Conservation (phyloP, 202 grass and related monocot species). For the Zizania palustris region DNA sequence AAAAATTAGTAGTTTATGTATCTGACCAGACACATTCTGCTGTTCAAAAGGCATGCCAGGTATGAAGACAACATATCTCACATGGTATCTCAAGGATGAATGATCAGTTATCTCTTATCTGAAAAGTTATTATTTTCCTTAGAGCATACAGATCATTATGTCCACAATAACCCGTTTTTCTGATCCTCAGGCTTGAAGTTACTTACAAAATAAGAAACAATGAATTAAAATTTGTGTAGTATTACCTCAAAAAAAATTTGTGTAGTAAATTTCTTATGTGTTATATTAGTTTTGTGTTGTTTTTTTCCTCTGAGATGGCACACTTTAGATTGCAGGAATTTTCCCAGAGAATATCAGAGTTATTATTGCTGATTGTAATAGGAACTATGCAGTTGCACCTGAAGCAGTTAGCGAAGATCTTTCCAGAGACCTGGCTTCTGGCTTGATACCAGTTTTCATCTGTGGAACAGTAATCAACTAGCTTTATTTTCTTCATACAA, state of each 20-base stretch:
- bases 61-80: constrained; percentile 28
- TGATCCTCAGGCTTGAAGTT: constrained; percentile 16
- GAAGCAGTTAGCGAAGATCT: constrained; percentile 52
- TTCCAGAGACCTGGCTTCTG: constrained; percentile 51
- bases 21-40: constrained; percentile 81
- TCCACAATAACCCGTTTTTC: not conserved
- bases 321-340: constrained; percentile 73
- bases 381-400: constrained; percentile 52
- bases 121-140: not conserved
- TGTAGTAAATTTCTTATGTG: not conserved
- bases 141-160: not conserved
- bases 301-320: constrained; percentile 10
- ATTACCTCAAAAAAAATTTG: too few species aligned
- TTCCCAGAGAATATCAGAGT: constrained; percentile 65
- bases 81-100: not conserved
- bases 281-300: constrained; percentile 9
- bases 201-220: not conserved
- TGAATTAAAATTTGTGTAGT: constrained; percentile 17
- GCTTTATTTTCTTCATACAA: constrained; percentile 17
- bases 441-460: constrained; percentile 70
- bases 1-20: constrained; percentile 74
- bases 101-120: not conserved
- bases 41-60: constrained; percentile 77
- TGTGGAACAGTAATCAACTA: constrained; percentile 67
- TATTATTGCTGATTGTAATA: constrained; percentile 46